phyloP scores from a whole-genome alignment of 2,329 filamentous ascomycete genomes.

The Neonectria magnoliae region DNA sequence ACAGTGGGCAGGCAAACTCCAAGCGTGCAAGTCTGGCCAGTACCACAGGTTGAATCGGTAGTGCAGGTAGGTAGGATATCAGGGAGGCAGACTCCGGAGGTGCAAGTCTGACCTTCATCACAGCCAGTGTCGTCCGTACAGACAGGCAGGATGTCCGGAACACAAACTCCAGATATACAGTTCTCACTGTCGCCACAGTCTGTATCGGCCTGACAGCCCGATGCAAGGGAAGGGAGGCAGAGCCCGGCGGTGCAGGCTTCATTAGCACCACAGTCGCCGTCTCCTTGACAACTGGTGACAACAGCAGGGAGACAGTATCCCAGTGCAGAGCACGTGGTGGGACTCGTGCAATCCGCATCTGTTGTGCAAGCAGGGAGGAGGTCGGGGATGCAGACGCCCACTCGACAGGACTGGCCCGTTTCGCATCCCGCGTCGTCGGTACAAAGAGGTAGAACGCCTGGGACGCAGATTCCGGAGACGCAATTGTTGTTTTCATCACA shows the following conservation, averaged over 20 bases:
- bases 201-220: neutral
- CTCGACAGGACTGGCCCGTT: neutral
- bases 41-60: neutral
- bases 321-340: neutral
- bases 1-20: neutral
- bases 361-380: neutral
- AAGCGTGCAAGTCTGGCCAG: neutral
- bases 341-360: neutral
- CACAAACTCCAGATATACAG: constrained; percentile 4
- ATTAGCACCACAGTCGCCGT: neutral
- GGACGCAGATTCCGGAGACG: neutral
- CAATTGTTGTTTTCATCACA: neutral
- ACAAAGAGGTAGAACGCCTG: neutral
- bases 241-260: constrained; percentile 1
- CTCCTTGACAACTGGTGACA: neutral
- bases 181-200: neutral
- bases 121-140: neutral
- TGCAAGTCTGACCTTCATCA: neutral
- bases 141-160: neutral
- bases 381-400: neutral
- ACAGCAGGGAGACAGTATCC: constrained; percentile 7
- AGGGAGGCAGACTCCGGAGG: neutral
- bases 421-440: neutral
- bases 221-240: neutral
- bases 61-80: neutral